A percentile compares a stretch with the other conserved stretches of the same genome.
These are phyloP conservation scores for Setaria viridis DNA, from an alignment of 202 grass and related monocot species.

Conservation along the genomic window DNA sequence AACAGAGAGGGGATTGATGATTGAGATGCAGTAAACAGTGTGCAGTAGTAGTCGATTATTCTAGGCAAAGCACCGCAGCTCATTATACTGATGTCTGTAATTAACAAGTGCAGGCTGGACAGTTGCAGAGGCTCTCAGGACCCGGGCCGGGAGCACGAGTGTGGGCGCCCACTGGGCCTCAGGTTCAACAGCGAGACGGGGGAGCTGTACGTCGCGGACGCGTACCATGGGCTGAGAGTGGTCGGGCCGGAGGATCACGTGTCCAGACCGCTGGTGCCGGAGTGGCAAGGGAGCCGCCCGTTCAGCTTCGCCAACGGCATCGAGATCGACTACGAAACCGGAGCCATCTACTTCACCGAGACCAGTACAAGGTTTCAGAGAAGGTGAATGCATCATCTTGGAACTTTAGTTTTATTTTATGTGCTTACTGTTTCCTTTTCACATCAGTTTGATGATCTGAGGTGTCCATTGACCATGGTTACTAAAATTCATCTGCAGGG, in stretches of 20 bases:
- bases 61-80: background rate
- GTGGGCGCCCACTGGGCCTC: conserved; percentile 59
- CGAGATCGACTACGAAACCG: conserved; percentile 64
- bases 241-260: conserved; percentile 27
- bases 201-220: conserved; percentile 76
- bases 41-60: background rate
- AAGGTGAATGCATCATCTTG: conserved; percentile 27
- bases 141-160: conserved; percentile 36
- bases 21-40: background rate
- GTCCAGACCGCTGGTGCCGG: conserved; percentile 44
- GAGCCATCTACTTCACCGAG: conserved; percentile 78
- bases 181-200: conserved; percentile 55
- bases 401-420: background rate
- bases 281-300: conserved; percentile 18
- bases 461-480: background rate
- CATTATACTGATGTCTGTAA: background rate
- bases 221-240: conserved; percentile 66
- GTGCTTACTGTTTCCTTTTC: background rate
- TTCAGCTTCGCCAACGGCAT: conserved; percentile 70
- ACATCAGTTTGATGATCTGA: background rate
- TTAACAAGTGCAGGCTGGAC: conserved; percentile 7
- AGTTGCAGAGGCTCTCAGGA: conserved; percentile 43
- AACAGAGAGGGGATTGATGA: background rate
- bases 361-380: conserved; percentile 68
- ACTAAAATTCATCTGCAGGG: conserved; percentile 34